Evolutionary conservation across 495 filamentous ascomycete species (phyloP).

Genomic region (Neurospora sp.): DNA sequence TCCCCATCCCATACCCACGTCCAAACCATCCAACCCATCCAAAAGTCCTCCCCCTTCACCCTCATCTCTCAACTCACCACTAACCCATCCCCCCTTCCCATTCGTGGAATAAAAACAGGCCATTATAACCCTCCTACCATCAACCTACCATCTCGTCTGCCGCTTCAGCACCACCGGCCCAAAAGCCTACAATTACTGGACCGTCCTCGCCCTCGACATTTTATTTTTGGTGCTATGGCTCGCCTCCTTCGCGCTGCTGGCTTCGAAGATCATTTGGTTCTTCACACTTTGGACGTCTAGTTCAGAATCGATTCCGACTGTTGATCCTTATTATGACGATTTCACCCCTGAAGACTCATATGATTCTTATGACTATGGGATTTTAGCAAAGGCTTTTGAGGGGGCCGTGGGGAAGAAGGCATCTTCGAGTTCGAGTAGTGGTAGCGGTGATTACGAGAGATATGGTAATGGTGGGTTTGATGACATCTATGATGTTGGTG

Average conservation of each 20-base stretch:
- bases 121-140: constrained; percentile 27
- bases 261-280: constrained; percentile 21
- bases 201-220: constrained; percentile 35
- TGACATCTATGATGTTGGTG: too few species aligned
- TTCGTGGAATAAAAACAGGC: constrained; percentile 14
- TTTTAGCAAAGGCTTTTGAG: not conserved
- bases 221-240: constrained; percentile 37
- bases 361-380: not conserved
- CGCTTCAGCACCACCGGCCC: constrained; percentile 11
- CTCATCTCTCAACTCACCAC: not conserved
- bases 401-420: not conserved
- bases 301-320: not conserved
- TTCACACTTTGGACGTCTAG: not conserved
- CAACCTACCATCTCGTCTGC: constrained; percentile 33
- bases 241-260: constrained; percentile 31
- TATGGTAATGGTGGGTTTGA: too few species aligned
- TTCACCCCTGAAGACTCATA: not conserved
- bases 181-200: constrained; percentile 40
- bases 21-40: not conserved
- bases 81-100: not conserved
- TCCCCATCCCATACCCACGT: not conserved
- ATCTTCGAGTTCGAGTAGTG: too few species aligned
- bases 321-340: not conserved
- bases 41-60: not conserved
- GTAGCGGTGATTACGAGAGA: too few species aligned